Evolutionary conservation across 2,329 filamentous ascomycete species (phyloP).

Genomic region (Colletotrichum spaethianum): DNA sequence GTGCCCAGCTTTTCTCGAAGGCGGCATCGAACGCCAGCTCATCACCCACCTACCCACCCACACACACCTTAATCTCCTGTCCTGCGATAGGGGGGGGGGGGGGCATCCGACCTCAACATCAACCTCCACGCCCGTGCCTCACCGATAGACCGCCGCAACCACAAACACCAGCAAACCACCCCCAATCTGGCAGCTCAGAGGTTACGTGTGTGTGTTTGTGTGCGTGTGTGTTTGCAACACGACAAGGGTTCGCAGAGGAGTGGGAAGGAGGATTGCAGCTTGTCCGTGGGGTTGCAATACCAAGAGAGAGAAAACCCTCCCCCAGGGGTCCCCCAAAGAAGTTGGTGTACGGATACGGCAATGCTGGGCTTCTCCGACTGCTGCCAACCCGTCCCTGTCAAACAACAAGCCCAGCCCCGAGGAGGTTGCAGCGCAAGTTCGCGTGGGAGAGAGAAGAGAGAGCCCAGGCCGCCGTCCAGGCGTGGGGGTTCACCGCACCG

Average conservation of each 20-base stretch:
- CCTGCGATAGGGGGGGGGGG: not conserved
- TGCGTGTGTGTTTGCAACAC: not conserved
- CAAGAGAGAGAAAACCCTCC: not conserved
- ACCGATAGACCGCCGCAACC: not conserved
- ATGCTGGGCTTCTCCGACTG: not conserved
- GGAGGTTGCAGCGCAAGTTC: too few relatives aligned
- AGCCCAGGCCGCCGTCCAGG: not conserved
- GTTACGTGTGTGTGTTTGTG: not conserved
- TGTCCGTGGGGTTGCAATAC: not conserved
- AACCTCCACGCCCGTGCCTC: not conserved
- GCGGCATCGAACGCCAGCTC: not conserved
- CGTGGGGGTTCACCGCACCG: not conserved
- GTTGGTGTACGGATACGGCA: conserved; percentile 3
- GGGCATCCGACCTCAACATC: not conserved
- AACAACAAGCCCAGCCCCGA: too few relatives aligned
- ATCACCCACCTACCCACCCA: not conserved
- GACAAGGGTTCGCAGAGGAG: not conserved
- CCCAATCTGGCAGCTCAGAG: not conserved
- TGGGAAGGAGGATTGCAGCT: not conserved
- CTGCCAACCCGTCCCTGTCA: not conserved
- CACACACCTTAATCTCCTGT: not conserved
- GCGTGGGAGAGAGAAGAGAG: not conserved
- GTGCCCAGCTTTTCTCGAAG: not conserved
- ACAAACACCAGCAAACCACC: not conserved
- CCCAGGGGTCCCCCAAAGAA: not conserved